Percentiles rank a stretch among this genome's conserved stretches.
These are phyloP conservation scores for Fraxinus americana DNA, from an alignment of 257 asterid species.

Conservation along the genomic window DNA sequence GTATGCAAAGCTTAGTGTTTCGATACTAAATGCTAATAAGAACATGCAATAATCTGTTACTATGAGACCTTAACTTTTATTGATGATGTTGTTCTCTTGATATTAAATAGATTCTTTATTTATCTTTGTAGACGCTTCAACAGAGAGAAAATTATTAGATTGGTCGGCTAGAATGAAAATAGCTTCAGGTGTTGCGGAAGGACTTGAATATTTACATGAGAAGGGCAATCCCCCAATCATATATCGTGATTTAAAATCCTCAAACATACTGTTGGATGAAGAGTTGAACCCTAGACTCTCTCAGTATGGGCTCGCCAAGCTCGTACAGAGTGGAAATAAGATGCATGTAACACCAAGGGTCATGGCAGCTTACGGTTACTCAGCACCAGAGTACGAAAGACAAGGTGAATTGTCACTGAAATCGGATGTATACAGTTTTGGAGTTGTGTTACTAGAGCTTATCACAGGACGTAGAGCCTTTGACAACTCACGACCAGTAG, in stretches of 20 bases:
- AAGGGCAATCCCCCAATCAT: constrained; percentile 56
- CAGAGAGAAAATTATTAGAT: constrained; percentile 42
- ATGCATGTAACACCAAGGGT: constrained; percentile 44
- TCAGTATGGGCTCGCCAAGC: constrained; percentile 62
- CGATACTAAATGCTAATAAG: neutral
- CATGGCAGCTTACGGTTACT: constrained; percentile 53
- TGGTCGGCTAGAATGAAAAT: constrained; percentile 72
- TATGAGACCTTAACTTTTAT: neutral
- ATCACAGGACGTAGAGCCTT: constrained; percentile 68
- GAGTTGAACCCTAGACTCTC: constrained; percentile 48
- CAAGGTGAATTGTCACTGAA: constrained; percentile 56
- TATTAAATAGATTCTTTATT: neutral
- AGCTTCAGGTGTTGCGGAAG: constrained; percentile 66
- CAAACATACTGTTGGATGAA: constrained; percentile 54
- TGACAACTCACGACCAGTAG: constrained; percentile 48
- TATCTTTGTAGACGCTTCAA: constrained; percentile 41
- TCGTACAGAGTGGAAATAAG: constrained; percentile 46
- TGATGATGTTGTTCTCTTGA: neutral
- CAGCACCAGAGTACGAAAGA: constrained; percentile 69
- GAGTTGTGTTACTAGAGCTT: constrained; percentile 66
- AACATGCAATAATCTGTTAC: neutral
- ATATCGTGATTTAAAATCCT: constrained; percentile 61
- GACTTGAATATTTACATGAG: constrained; percentile 68
- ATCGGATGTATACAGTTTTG: constrained; percentile 72
- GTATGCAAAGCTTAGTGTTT: neutral